Conservation (phyloP, 257 asterid species). For the Lycium barbarum region DNA sequence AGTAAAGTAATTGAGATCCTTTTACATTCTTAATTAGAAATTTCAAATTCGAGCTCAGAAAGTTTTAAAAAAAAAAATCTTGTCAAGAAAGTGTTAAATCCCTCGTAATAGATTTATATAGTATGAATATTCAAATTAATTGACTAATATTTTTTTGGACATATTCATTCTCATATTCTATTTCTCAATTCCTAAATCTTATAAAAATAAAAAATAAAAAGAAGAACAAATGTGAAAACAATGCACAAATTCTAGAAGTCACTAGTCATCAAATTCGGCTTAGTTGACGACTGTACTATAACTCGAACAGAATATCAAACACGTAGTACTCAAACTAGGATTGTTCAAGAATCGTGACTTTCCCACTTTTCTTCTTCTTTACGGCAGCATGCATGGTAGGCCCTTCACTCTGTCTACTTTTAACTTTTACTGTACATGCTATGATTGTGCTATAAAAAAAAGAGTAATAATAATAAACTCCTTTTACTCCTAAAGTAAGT, state of each 20-base stretch:
- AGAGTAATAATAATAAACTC: neutral
- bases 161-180: neutral
- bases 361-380: neutral
- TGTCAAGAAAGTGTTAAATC: too few relatives aligned
- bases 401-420: neutral
- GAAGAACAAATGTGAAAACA: neutral
- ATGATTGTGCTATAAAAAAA: too few relatives aligned
- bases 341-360: neutral
- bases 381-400: neutral
- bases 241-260: slow-evolving; percentile 7
- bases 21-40: too few relatives aligned
- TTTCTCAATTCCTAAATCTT: neutral
- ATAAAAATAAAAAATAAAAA: too few relatives aligned
- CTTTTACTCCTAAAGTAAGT: neutral
- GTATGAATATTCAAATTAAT: too few relatives aligned
- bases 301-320: neutral
- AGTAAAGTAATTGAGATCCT: too few relatives aligned
- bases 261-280: slow-evolving; percentile 22
- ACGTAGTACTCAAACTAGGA: neutral
- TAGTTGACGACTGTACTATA: neutral
- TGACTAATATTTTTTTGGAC: neutral
- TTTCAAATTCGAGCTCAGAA: too few relatives aligned
- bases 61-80: too few relatives aligned
- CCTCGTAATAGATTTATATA: too few relatives aligned
- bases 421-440: neutral